phyloP scores from a whole-genome alignment of 345 rosid genomes.

The Citrus sp. region DNA sequence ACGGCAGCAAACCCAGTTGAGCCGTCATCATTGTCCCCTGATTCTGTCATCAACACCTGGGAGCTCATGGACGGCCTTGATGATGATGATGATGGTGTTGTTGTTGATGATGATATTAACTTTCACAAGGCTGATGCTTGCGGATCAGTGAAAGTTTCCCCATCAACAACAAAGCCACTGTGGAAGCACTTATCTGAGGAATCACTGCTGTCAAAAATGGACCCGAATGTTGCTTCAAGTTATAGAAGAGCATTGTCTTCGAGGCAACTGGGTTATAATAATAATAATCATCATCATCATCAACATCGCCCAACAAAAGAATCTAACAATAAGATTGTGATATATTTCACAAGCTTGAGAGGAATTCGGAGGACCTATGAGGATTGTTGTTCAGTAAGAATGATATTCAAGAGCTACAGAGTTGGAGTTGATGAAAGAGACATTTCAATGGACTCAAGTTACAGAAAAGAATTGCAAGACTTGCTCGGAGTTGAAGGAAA shows the following conservation, averaged over 20 bases:
- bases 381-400: constrained; percentile 66
- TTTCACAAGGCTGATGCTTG: background rate
- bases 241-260: constrained; percentile 69
- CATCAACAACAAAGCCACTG: constrained; percentile 41
- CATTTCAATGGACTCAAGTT: constrained; percentile 78
- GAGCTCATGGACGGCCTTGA: constrained; percentile 96
- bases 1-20: constrained; percentile 17
- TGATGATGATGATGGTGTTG: constrained; percentile 26
- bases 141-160: background rate
- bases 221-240: constrained; percentile 58
- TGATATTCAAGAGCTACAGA: constrained; percentile 64
- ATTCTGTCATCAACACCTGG: constrained; percentile 91
- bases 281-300: background rate
- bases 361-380: constrained; percentile 87
- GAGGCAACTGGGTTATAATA: constrained; percentile 36
- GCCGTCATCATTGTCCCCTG: constrained; percentile 43
- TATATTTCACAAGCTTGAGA: constrained; percentile 74
- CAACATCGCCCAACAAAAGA: constrained; percentile 7
- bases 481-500: constrained; percentile 37
- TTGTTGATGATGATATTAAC: background rate
- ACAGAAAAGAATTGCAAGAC: constrained; percentile 58
- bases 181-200: constrained; percentile 82
- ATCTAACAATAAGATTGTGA: constrained; percentile 36
- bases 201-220: constrained; percentile 57
- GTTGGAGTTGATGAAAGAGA: constrained; percentile 71